These are phyloP conservation scores for Hibiscus mutabilis DNA, from an alignment of 345 rosid species.

Conservation along the genomic window DNA sequence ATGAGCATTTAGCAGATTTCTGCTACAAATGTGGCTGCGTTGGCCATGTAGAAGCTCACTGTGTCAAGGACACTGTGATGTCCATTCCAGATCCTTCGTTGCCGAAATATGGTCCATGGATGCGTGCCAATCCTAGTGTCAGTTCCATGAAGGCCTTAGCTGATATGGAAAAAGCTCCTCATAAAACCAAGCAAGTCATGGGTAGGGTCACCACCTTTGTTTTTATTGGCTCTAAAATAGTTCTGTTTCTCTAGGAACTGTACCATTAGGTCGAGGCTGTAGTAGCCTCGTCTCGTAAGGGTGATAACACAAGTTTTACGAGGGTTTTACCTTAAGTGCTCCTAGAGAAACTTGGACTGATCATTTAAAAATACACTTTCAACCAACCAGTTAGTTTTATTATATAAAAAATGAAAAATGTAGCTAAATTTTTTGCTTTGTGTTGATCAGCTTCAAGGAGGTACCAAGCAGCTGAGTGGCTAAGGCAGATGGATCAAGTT, in stretches of 20 bases:
- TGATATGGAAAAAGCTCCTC: conserved; percentile 9
- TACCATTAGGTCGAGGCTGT: no score
- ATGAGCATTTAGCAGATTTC: conserved; percentile 9
- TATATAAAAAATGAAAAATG: background rate
- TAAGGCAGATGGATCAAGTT: conserved; percentile 72
- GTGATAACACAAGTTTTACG: no score
- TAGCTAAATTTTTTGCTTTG: background rate
- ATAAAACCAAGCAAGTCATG: conserved; percentile 9
- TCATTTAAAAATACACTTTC: background rate
- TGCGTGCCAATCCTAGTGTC: conserved; percentile 11
- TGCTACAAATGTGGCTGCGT: conserved; percentile 10
- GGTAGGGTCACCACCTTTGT: background rate
- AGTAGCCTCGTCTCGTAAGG: no score
- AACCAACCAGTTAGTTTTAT: background rate
- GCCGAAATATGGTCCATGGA: conserved; percentile 17
- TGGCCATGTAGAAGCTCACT: conserved; percentile 5
- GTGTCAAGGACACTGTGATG: conserved; percentile 11
- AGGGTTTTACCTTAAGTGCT: no score
- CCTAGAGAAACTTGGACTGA: background rate
- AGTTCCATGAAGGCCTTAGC: conserved; percentile 5
- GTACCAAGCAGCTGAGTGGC: conserved; percentile 87
- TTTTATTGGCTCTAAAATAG: background rate
- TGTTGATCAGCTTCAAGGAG: conserved; percentile 62
- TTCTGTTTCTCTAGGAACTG: background rate
- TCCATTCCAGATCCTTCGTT: conserved; percentile 13